Base-by-base conservation (phyloP, 768 basidiomycete genomes). In the Hirschioporus abietinus region DNA sequence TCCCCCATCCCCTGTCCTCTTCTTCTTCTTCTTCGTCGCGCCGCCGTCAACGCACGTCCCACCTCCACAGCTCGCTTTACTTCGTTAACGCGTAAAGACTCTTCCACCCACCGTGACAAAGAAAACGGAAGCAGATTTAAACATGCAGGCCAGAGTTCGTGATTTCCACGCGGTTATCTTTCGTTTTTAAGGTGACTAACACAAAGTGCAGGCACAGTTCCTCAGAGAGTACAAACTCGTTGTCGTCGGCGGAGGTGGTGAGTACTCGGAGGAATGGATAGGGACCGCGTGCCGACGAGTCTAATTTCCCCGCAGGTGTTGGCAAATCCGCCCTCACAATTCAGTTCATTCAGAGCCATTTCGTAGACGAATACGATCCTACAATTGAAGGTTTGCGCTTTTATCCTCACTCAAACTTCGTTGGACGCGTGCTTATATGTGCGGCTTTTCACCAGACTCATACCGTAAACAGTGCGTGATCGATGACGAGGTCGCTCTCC, bases 191-290 rank as follows among this genome's bases (percentile, higher is more conserved):
- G 42, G 42, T 10, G 42, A 52, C 42, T 52, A 10, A 52, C 42
- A 52, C 42, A 20, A 52, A 15, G 2, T 20, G 12, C 42, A 93
- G 90, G 91, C 92, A 69, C 90, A 91, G 75, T 95, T 95, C 82
- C 81, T 99, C 78, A 84, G 96, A 73, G 96, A 99, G 77, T 99
- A 99, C 82, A 98, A 98, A 83, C 88, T 98, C 67, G 96, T 99
- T 70, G 96, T 99, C 69, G 96, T 98, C 68, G 96, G 96, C 63
- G 96, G 96, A 75, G 96, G 96, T 86, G 96, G 95, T 91, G 65
- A 74, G 85, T 77, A 26, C 61, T 42, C 58, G 52, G 26, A 35
- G 63, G 18, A 12, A n/a, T 36, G 23, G 26, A 60, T 30, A 18
- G 6, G 20, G 36, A 25, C 67, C 64, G 77, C 77, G 80, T 71